Percentiles rank a stretch among this genome's conserved stretches.
phyloP scores from a whole-genome alignment of 495 filamentous ascomycete genomes.

The Penicillium nucicola region DNA sequence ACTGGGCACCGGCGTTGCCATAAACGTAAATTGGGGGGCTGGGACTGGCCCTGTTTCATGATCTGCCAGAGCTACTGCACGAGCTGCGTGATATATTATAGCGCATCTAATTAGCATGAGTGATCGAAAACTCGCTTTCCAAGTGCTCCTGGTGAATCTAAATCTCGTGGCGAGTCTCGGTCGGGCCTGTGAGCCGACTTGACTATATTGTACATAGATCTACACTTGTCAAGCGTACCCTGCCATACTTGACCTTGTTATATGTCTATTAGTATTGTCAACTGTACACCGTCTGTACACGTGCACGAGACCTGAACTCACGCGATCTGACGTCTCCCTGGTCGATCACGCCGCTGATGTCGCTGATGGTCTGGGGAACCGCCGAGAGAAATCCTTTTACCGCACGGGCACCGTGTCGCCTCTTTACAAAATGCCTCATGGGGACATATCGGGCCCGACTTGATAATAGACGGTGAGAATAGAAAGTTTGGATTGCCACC shows the following conservation, averaged over 20 bases:
- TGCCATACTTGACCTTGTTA: too few relatives aligned
- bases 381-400: background rate
- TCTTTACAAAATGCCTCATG: slow-evolving; percentile 24
- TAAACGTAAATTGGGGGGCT: background rate
- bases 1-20: too few relatives aligned
- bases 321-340: slow-evolving; percentile 5
- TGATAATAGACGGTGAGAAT: background rate
- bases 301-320: background rate
- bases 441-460: background rate
- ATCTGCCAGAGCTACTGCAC: background rate
- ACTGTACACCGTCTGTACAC: background rate
- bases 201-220: too few relatives aligned
- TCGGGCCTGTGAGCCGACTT: background rate
- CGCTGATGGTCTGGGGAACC: slow-evolving; percentile 13
- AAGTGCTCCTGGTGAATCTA: background rate
- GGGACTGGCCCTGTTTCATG: background rate
- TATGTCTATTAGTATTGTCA: too few relatives aligned
- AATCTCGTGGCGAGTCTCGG: background rate
- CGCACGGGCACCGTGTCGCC: too few relatives aligned
- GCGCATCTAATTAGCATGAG: too few relatives aligned
- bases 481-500: slow-evolving; percentile 11
- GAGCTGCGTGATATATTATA: too few relatives aligned
- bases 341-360: slow-evolving; percentile 26
- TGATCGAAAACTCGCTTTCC: too few relatives aligned
- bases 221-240: too few relatives aligned